Conservation (phyloP, 257 asterid species). For the Nemophila menziesii region DNA sequence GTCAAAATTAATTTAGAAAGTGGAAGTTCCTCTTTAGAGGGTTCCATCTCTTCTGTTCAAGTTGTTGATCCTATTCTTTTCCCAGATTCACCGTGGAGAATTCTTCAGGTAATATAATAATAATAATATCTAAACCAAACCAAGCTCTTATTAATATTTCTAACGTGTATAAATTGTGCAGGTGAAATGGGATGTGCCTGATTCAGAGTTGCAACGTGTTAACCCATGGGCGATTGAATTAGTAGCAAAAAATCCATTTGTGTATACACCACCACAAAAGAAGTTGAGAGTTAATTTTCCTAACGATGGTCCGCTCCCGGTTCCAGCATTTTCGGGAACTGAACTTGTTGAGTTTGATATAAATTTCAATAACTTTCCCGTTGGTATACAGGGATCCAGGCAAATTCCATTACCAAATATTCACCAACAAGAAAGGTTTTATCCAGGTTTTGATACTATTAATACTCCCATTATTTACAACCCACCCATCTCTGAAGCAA, state of each 20-base stretch:
- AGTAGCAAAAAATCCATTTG: constrained; percentile 56
- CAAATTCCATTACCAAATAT: constrained; percentile 64
- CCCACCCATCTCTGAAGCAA: constrained; percentile 21
- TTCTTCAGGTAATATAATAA: constrained; percentile 52
- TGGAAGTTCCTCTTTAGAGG: constrained; percentile 89
- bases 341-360: constrained; percentile 26
- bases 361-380: constrained; percentile 61
- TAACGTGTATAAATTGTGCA: constrained; percentile 13
- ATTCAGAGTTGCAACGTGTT: constrained; percentile 67
- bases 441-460: constrained; percentile 25
- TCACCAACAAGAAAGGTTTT: constrained; percentile 35
- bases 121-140: no score
- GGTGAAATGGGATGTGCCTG: constrained; percentile 93
- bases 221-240: constrained; percentile 80
- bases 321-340: constrained; percentile 36
- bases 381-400: constrained; percentile 99
- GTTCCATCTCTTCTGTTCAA: constrained; percentile 65
- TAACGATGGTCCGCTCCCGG: constrained; percentile 36
- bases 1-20: constrained; percentile 90
- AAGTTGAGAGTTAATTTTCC: constrained; percentile 46
- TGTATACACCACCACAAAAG: constrained; percentile 58
- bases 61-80: constrained; percentile 72
- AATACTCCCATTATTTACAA: constrained; percentile 17
- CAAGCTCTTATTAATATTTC: no score
- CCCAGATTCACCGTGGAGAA: constrained; percentile 98